Base-by-base conservation (phyloP, 768 basidiomycete genomes). In the Plicaturopsis crispa region DNA sequence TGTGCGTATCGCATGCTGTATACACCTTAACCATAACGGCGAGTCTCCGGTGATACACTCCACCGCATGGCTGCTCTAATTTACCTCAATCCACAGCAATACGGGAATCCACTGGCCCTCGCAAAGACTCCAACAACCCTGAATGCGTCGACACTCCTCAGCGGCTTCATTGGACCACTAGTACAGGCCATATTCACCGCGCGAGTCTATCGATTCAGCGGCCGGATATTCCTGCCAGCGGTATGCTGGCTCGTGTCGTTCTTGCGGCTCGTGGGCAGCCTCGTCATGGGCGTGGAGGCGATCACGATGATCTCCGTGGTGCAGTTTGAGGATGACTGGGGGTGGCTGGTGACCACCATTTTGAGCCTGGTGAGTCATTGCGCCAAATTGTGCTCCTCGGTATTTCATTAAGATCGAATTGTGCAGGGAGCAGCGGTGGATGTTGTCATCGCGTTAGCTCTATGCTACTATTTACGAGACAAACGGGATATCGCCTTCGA, bases 1-100 rank as follows among this genome's bases (percentile, higher is more conserved):
- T 57, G 2, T 50, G 53, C 1, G 47, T 56, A 10, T 45, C 45
- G 22, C 52, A 52, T 32, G 52, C 54, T 4, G 45, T 62, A n/a
- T 63, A 63, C 40, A 45, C 43, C 4, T 47, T 53, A 24, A 63
- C 61, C 2, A 54, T 65, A 21, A 47, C 46, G 4, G 26, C 10
- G 8, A 8, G 26, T 8, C 26, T 28, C 26, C 14, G 26, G 14
- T 14, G 14, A 28, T 14, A 8, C 26, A 8, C 14, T 28, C 10
- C 8, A 28, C 8, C 14, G 8, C 26, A 28, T 28, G 10, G 8
- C 26, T 8, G 26, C 14, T 28, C 26, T 14, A 14, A 28, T 8
- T 8, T 8, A 14, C 26, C 14, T 28, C 8, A 14, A 28, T 14
- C 10, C 26, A 28, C 14, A 8, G 1, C 38, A 46, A 26, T 46